Percentiles rank a stretch among this genome's conserved stretches.
These are phyloP conservation scores for Carnegiea gigantea DNA, from an alignment of 179 eudicot genomes.

Conservation along the genomic window DNA sequence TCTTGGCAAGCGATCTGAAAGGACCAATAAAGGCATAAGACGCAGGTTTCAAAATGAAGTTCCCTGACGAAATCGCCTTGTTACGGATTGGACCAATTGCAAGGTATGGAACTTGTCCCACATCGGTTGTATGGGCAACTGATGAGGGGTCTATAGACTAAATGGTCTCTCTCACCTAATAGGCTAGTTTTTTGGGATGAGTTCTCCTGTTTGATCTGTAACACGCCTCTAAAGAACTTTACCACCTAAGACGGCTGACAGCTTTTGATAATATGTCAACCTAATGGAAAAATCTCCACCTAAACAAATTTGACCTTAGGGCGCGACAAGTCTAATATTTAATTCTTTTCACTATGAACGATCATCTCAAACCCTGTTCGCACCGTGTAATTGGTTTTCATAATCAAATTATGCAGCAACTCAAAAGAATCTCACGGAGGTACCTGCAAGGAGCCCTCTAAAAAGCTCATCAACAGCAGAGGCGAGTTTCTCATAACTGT, in stretches of 20 bases:
- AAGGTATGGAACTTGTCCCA: no score
- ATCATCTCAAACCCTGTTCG: neutral
- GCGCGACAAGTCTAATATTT: conserved; percentile 7
- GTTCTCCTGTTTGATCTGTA: no score
- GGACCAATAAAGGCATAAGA: neutral
- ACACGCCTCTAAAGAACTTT: neutral
- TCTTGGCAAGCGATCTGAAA: neutral
- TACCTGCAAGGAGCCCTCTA: conserved; percentile 90
- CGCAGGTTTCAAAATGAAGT: neutral
- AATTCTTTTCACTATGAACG: neutral
- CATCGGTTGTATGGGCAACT: no score
- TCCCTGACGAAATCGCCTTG: neutral
- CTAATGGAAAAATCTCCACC: conserved; percentile 24
- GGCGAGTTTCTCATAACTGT: conserved; percentile 74
- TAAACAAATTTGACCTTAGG: conserved; percentile 19
- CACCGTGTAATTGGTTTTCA: conserved; percentile 5
- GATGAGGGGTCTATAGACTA: no score
- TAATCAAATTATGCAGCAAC: neutral
- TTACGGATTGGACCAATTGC: no score
- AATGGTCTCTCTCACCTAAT: no score
- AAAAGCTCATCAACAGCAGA: conserved; percentile 78
- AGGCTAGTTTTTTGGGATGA: no score
- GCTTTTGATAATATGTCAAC: conserved; percentile 16
- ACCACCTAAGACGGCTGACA: neutral
- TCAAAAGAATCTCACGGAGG: neutral